Base-by-base conservation (phyloP, 306 rosid species). In the Lathyrus aphaca region DNA sequence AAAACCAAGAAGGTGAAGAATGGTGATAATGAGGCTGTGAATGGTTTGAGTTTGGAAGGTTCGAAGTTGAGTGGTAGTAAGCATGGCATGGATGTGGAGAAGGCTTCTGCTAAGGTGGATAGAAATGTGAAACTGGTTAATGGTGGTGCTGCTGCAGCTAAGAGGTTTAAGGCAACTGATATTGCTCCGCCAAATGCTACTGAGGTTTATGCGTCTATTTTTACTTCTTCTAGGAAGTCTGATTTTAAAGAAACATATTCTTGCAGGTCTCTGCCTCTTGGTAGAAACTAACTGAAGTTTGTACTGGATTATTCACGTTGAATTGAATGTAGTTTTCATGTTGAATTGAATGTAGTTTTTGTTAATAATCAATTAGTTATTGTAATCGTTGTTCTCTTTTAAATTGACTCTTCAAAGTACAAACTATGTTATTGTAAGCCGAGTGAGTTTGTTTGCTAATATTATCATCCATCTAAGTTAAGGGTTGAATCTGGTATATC, bases 221-320 rank as follows among this genome's bases (percentile, higher is more conserved):
- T 94, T 77, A 94, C 96, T 62, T 94, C 99, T 0, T 88, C 97
- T 0, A 94, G 17, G 84, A 91, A 89, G 68, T 81, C 90, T 4
- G 89, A 87, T 7, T 85, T 94, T 68, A 94, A 86, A 82, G 96
- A 91, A 66, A 91, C 95, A 0, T 94, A 0, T 68, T 14, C 29
- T 9, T 94, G 99, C 65, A 84, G 99, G 56, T 91, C 99, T 42
- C 88, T 94, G 8, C 99, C 97, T 1, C 99, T 94, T 29, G 99
- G 99, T 62, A 81, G 97, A 61, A 94, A 88, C 78, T 94, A 87
- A 86, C 79, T 44, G 60, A 30, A 38, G 16, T 17, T 73, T 23
- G 43, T 62, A 32, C 58, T 63, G 50, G 38, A 72, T 39, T 51
- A n/a, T 48, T 48, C 30, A 6, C 15, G 48, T 13, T 35, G 11